A percentile compares a stretch with the other conserved stretches of the same genome.
Conservation (phyloP, 192 early-diverging fungal species). For the Helicostylum pulchrum region DNA sequence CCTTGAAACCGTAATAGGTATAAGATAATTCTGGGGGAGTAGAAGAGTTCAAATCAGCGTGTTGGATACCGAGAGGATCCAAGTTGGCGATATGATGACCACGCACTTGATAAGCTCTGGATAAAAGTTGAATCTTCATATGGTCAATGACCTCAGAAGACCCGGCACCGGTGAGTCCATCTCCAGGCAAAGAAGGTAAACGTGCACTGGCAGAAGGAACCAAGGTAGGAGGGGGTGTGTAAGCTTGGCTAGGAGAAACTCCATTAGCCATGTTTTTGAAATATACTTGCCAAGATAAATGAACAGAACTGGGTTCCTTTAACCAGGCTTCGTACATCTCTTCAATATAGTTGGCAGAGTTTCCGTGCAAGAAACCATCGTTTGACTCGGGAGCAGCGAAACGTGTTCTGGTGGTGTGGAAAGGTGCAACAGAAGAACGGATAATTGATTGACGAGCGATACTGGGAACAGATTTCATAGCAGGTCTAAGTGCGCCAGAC, state of each 20-base stretch:
- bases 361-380: conserved; percentile 86
- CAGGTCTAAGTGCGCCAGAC: conserved; percentile 11
- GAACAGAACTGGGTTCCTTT: conserved; percentile 85
- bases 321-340: conserved; percentile 95
- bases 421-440: conserved; percentile 24
- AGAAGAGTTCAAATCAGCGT: conserved; percentile 45
- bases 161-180: conserved; percentile 40
- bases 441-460: conserved; percentile 15
- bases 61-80: conserved; percentile 88
- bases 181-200: conserved; percentile 49
- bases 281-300: conserved; percentile 96
- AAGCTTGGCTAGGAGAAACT: conserved; percentile 61
- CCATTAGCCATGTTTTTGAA: conserved; percentile 79
- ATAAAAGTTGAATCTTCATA: conserved; percentile 96
- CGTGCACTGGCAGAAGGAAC: conserved; percentile 63
- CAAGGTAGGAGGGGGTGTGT: conserved; percentile 78
- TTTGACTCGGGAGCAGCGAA: conserved; percentile 54
- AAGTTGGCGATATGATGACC: conserved; percentile 95
- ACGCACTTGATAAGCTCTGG: conserved; percentile 93
- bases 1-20: conserved; percentile 91
- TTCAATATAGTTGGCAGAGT: conserved; percentile 80
- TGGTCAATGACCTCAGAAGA: conserved; percentile 82
- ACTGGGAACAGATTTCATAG: conserved; percentile 16
- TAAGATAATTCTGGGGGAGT: conserved; percentile 81
- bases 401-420: conserved; percentile 29